A percentile compares a stretch with the other conserved stretches of the same genome.
Evolutionary conservation across 306 rosid genomes (phyloP).

Genomic region (Vicia villosa): DNA sequence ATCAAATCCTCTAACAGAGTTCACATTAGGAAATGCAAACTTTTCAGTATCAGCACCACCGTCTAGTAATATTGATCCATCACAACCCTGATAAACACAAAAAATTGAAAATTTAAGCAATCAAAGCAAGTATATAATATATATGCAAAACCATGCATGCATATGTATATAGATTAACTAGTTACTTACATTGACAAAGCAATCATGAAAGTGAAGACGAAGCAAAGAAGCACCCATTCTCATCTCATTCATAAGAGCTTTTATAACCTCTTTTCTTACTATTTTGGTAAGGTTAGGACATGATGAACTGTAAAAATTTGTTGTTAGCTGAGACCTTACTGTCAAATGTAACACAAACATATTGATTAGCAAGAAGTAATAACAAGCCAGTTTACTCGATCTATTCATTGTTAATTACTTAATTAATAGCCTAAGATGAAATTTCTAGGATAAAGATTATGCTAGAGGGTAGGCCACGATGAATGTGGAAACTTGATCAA

Average conservation of each 20-base stretch:
- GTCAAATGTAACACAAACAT: constrained; percentile 46
- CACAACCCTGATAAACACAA: constrained; percentile 69
- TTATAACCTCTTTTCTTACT: constrained; percentile 60
- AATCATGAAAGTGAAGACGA: constrained; percentile 95
- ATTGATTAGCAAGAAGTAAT: constrained; percentile 37
- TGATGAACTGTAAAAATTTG: constrained; percentile 62
- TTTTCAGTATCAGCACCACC: constrained; percentile 58
- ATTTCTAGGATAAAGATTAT: constrained; percentile 24
- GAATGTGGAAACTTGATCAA: constrained; percentile 18
- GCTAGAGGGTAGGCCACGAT: constrained; percentile 14
- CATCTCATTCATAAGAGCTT: constrained; percentile 63
- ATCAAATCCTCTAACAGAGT: constrained; percentile 79
- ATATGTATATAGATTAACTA: not conserved
- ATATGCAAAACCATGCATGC: not conserved
- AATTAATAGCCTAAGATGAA: constrained; percentile 2
- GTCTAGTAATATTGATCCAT: constrained; percentile 76
- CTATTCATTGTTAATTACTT: constrained; percentile 39
- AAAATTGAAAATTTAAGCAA: not conserved
- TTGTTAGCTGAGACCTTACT: constrained; percentile 57
- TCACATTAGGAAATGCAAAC: constrained; percentile 63
- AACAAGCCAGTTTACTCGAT: constrained; percentile 22
- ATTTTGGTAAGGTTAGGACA: constrained; percentile 64
- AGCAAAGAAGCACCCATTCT: constrained; percentile 89
- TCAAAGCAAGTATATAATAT: not conserved
- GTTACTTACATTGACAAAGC: constrained; percentile 80